Evolutionary conservation across 768 basidiomycete species (phyloP), one percentile per base, ranked within the genome.

Genomic region (Rossbeevera mucosa): DNA sequence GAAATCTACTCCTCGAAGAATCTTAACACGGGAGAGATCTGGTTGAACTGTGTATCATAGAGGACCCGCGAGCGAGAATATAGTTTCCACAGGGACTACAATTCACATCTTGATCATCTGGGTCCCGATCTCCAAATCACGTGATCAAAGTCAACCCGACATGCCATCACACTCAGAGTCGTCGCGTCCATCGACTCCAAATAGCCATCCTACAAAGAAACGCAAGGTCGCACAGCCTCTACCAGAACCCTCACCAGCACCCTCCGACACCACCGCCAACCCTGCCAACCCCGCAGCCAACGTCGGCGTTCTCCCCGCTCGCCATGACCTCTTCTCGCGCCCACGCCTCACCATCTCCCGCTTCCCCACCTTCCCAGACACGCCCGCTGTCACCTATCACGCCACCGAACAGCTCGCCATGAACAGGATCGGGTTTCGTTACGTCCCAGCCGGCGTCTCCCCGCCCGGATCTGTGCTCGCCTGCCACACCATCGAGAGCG

Each of bases 401-500:
- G 78, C 77, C 57, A 90, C 87, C 7, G 89, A 91, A 55, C 77
- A 82, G 18, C 73, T 85, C 29, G 85, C 81, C 48, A 75, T 82
- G 59, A 91, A 91, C 62, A 82, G 87, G 51, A 75, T 89, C 48
- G 86, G 86, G 8, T 91, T 83, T 59, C 84, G 90, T 41, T 92
- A 92, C 56, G 76, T 81, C 9, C 89, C 90, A 22, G 89, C 89
- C 0, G 89, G 90, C 44, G 82, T 90, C 57, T 78, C 80, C 21
- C 79, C 78, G 0, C 75, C 74, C 8, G 83, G 82, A 14, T 76
- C 76, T 51, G 70, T 74, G 8, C 64, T 80, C 12, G 77, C 86
- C 13, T 92, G 87, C 62, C 81, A 89, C 13, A 87, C 87, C 3
- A 91, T 93, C 61, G 90, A 93, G 71, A 85, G 81, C 61, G 77